These are phyloP conservation scores for Lipomyces yarrowii DNA, from an alignment of 1,139 yeast genomes.

Conservation along the genomic window DNA sequence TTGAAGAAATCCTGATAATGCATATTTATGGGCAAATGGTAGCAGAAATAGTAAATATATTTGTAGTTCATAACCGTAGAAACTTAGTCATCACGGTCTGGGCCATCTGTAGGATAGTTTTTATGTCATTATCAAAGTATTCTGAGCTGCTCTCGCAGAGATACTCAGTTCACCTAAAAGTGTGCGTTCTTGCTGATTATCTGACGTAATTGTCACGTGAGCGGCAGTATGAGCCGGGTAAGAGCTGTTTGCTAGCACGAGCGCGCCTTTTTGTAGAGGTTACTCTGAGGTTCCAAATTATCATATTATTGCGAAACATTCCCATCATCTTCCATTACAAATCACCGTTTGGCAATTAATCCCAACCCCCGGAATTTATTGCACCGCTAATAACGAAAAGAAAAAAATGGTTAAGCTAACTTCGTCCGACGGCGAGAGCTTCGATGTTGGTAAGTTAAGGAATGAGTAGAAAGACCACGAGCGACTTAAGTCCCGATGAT, in stretches of 20 bases:
- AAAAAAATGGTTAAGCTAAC: constrained; percentile 41
- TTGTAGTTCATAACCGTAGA: neutral
- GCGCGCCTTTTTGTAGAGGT: neutral
- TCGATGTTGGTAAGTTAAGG: constrained; percentile 41
- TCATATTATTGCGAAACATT: neutral
- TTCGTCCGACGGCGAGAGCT: constrained; percentile 47
- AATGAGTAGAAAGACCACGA: neutral
- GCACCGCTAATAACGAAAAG: neutral
- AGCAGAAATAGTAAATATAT: neutral
- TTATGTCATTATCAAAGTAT: neutral
- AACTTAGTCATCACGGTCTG: neutral
- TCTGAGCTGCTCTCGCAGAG: neutral
- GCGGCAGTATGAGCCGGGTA: neutral
- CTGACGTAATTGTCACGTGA: neutral
- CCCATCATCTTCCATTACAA: neutral
- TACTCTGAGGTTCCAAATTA: neutral
- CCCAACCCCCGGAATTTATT: neutral
- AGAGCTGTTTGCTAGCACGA: neutral
- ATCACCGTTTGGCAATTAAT: neutral
- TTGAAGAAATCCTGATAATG: constrained; percentile 7
- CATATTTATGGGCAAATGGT: neutral
- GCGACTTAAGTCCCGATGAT: neutral
- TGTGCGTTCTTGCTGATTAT: no score
- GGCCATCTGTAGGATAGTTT: neutral
- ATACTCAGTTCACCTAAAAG: neutral